These are phyloP conservation scores for Punica granatum DNA, from an alignment of 345 rosid species.

Conservation along the genomic window DNA sequence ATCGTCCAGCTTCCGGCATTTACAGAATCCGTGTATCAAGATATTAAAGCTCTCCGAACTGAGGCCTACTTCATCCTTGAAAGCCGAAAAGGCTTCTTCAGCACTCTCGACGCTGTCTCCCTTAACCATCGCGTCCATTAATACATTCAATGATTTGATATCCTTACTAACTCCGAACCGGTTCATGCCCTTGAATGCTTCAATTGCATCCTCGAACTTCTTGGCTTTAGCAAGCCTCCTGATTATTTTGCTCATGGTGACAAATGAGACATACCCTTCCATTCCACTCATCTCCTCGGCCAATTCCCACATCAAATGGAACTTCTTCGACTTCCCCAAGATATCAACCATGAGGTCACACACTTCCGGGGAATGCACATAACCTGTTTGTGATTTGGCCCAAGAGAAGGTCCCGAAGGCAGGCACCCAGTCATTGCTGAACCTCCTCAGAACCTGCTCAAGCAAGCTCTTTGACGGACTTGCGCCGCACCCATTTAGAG, in stretches of 20 bases:
- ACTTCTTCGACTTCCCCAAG: conserved; percentile 50
- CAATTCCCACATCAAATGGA: conserved; percentile 55
- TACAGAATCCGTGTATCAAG: conserved; percentile 77
- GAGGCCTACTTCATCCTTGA: conserved; percentile 28
- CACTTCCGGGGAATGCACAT: conserved; percentile 33
- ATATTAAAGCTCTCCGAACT: conserved; percentile 39
- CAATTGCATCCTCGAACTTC: conserved; percentile 46
- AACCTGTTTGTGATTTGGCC: conserved; percentile 70
- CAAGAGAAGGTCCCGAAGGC: conserved; percentile 65
- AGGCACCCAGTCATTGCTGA: conserved; percentile 51
- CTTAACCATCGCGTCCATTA: conserved; percentile 81
- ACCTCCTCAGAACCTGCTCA: conserved; percentile 50
- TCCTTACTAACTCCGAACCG: conserved; percentile 44
- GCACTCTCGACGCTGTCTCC: conserved; percentile 68
- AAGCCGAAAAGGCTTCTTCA: conserved; percentile 31
- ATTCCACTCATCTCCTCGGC: conserved; percentile 45
- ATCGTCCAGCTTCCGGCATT: conserved; percentile 47
- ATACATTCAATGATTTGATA: conserved; percentile 33
- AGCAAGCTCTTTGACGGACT: conserved; percentile 32
- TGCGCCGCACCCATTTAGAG: conserved; percentile 30
- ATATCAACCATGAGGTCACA: conserved; percentile 61
- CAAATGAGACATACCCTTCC: conserved; percentile 40
- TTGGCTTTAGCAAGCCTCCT: conserved; percentile 63
- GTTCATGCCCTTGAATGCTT: conserved; percentile 48
- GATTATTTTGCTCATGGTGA: conserved; percentile 56